Evolutionary conservation across 1,284 basidiomycete genomes (phyloP).

Genomic region (Tylopilus sp.): DNA sequence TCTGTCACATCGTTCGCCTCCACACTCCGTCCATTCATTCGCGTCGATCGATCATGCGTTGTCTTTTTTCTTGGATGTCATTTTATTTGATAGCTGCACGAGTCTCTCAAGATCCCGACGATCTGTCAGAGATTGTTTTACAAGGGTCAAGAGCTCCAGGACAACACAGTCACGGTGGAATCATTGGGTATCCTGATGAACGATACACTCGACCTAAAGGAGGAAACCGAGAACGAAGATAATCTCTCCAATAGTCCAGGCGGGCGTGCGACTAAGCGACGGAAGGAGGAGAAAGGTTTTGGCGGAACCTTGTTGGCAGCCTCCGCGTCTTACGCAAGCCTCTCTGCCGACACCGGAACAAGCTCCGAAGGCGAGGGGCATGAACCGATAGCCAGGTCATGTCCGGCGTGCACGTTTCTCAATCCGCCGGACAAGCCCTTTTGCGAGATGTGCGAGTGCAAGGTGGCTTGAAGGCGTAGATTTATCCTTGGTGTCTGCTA

Average conservation of each 20-base stretch:
- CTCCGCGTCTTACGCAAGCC: slow-evolving; percentile 28
- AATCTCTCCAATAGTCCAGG: slow-evolving; percentile 51
- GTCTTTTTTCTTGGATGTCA: too few relatives aligned
- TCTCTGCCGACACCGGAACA: slow-evolving; percentile 32
- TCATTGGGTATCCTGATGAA: slow-evolving; percentile 61
- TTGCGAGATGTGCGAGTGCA: slow-evolving; percentile 41
- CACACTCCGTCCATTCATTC: neutral
- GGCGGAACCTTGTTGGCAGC: slow-evolving; percentile 58
- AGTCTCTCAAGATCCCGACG: slow-evolving; percentile 59
- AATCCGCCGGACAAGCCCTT: slow-evolving; percentile 36
- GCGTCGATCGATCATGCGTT: slow-evolving; percentile 5
- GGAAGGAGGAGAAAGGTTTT: slow-evolving; percentile 67
- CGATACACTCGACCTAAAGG: slow-evolving; percentile 62
- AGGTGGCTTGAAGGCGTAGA: slow-evolving; percentile 11
- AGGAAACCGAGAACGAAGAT: slow-evolving; percentile 57
- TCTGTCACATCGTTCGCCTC: slow-evolving; percentile 30
- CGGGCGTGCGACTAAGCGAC: slow-evolving; percentile 40
- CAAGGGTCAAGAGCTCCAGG: slow-evolving; percentile 57
- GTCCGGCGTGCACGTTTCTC: slow-evolving; percentile 42
- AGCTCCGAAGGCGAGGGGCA: slow-evolving; percentile 35
- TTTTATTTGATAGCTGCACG: slow-evolving; percentile 47
- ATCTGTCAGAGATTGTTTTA: slow-evolving; percentile 71
- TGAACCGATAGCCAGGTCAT: slow-evolving; percentile 38
- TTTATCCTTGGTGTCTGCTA: slow-evolving; percentile 30
- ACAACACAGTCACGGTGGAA: slow-evolving; percentile 57